Conservation (phyloP, 768 basidiomycete species). For the Tylopilus rubrobrunneus region DNA sequence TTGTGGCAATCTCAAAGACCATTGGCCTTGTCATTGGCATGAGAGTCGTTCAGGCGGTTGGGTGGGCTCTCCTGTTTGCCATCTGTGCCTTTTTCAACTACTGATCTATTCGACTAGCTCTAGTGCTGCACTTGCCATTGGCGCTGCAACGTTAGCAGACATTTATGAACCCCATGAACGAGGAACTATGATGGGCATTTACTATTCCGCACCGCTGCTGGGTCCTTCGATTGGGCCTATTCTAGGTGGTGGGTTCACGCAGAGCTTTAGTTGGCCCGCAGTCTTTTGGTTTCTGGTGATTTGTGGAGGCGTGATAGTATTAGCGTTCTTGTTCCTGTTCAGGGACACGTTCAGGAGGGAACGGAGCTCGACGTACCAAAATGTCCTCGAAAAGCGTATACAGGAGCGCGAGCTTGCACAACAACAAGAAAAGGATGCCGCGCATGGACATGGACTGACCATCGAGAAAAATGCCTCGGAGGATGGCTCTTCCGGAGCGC, state of each 20-base stretch:
- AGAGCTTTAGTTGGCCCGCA: constrained; percentile 72
- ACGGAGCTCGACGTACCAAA: constrained; percentile 77
- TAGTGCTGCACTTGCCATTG: constrained; percentile 68
- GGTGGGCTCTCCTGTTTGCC: constrained; percentile 35
- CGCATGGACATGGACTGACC: constrained; percentile 6
- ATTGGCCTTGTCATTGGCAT: constrained; percentile 64
- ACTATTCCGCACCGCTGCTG: constrained; percentile 75
- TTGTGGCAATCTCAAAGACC: constrained; percentile 53
- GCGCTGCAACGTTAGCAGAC: constrained; percentile 70
- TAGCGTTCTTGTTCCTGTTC: constrained; percentile 67
- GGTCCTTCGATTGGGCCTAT: constrained; percentile 69
- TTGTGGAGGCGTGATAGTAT: constrained; percentile 50
- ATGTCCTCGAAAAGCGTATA: constrained; percentile 46
- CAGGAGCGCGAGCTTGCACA: constrained; percentile 16
- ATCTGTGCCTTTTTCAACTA: background rate
- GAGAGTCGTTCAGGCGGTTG: constrained; percentile 60
- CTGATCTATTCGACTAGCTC: constrained; percentile 36
- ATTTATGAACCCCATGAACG: constrained; percentile 73
- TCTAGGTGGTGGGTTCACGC: constrained; percentile 65
- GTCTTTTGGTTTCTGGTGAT: constrained; percentile 83
- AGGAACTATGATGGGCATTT: constrained; percentile 78
- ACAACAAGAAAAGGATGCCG: constrained; percentile 12
- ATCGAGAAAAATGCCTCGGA: constrained; percentile 2
- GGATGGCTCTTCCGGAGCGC: background rate
- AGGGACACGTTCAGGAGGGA: constrained; percentile 82